Base-by-base conservation (phyloP, 441 rosid species). In the Adansonia gregorii region DNA sequence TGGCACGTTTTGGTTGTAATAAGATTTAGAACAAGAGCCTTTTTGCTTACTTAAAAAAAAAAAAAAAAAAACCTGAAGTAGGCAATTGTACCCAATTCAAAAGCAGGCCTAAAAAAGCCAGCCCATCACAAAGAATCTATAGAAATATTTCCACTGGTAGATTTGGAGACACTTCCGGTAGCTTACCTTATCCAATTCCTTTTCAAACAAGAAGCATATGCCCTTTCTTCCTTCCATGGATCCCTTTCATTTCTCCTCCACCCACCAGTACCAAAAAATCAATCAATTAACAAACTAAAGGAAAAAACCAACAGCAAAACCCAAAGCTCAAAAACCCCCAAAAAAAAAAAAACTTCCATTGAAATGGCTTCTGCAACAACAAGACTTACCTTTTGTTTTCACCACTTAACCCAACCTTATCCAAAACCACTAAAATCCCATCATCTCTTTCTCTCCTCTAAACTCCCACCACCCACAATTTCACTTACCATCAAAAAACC, bases 311-410 rank as follows among this genome's bases (percentile, higher is more conserved):
- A 12, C 17, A 22, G n/a, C 15, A 24, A 27, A 4, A 11, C 66
- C 66, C n/a, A 6, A 27, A 61, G 27, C n/a, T 22, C 55, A 1
- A 9, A 3, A 35, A 35, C 39, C 39, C 39, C 3, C 51, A 5
- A 43, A n/a, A 12, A 31, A 11, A 2, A 39, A 1, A 19, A 8
- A 65, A 17, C 15, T 52, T 31, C 72, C 64, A 54, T 51, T 64
- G 14, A 60, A 67, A 82, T 86, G 91, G 91, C 91, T 63, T 84
- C 74, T 77, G 85, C 86, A 78, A 86, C 89, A 72, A 78, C 89
- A 75, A 89, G 82, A 78, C 88, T 87, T 19, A 83, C 84, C 19
- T 88, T 89, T 78, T 85, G 90, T 76, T 87, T 92, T 83, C 84
- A 78, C 79, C 83, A 83, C 79, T 82, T 85, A 72, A 69, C 82